phyloP scores from a whole-genome alignment of 257 asterid species.

The Datura wrightii region DNA sequence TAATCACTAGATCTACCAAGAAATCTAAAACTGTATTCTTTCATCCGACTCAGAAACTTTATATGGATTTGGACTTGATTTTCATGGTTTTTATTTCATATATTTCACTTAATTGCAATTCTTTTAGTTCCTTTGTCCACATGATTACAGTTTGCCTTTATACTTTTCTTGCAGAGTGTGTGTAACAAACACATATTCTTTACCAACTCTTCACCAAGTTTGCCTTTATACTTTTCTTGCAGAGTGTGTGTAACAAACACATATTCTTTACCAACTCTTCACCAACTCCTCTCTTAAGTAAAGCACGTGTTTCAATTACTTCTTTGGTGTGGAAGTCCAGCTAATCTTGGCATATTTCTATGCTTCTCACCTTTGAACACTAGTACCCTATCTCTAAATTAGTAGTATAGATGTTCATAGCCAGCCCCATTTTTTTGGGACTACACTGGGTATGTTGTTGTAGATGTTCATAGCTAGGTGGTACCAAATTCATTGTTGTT shows the following conservation, averaged over 20 bases:
- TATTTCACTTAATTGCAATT: not conserved
- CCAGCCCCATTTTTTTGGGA: too few relatives aligned
- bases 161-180: not conserved
- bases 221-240: too few relatives aligned
- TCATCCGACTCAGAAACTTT: not conserved
- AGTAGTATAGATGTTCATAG: not conserved
- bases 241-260: not conserved
- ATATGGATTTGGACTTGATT: not conserved
- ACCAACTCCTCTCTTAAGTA: not conserved
- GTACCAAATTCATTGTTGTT: not conserved
- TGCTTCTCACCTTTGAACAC: not conserved
- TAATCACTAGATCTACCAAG: not conserved
- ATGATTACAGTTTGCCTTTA: not conserved
- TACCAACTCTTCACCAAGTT: too few relatives aligned
- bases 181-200: not conserved
- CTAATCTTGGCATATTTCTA: not conserved
- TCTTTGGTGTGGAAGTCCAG: not conserved
- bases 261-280: not conserved
- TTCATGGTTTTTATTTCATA: not conserved
- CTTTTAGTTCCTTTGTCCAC: constrained; percentile 10
- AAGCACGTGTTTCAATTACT: not conserved
- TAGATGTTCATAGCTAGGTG: constrained; percentile 18
- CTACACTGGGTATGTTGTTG: too few relatives aligned
- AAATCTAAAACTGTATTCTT: not conserved
- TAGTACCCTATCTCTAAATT: not conserved